Evolutionary conservation across 345 rosid genomes (phyloP).

Genomic region (Turnera subulata): DNA sequence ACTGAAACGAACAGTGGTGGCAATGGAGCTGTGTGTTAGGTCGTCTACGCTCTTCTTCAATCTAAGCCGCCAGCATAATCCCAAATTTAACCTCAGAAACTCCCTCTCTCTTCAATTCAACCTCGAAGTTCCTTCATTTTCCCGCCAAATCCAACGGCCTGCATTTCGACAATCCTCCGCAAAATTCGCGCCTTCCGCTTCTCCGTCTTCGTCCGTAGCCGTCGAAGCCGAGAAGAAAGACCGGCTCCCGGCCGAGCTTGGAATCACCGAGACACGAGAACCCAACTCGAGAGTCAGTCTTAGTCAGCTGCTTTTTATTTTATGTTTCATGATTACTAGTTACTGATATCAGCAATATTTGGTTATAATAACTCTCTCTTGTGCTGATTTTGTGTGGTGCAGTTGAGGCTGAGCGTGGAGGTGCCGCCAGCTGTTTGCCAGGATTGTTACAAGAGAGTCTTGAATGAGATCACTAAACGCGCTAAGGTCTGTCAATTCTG

Average conservation of each 20-base stretch:
- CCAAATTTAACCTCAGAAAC: slow-evolving; percentile 8
- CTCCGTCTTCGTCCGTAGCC: slow-evolving; percentile 48
- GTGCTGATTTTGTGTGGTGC: not conserved
- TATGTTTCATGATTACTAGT: not conserved
- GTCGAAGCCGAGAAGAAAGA: slow-evolving; percentile 36
- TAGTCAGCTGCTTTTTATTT: not conserved
- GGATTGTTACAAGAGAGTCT: slow-evolving; percentile 72
- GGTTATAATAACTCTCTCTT: not conserved
- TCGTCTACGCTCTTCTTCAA: slow-evolving; percentile 29
- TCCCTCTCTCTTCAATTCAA: slow-evolving; percentile 20
- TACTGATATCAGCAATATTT: not conserved
- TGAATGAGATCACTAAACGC: slow-evolving; percentile 62
- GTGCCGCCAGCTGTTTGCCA: slow-evolving; percentile 69
- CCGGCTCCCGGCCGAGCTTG: slow-evolving; percentile 64
- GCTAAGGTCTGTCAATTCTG: slow-evolving; percentile 46
- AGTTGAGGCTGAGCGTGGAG: slow-evolving; percentile 71
- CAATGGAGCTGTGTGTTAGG: slow-evolving; percentile 66
- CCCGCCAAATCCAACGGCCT: slow-evolving; percentile 31
- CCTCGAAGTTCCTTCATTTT: slow-evolving; percentile 25
- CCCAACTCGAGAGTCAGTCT: slow-evolving; percentile 52
- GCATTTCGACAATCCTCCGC: slow-evolving; percentile 14
- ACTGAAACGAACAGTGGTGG: no score
- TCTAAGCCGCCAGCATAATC: slow-evolving; percentile 9
- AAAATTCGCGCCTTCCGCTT: slow-evolving; percentile 17
- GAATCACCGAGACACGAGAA: slow-evolving; percentile 49